A percentile compares a stretch with the other conserved stretches of the same genome.
phyloP scores from a whole-genome alignment of 78 protist genomes.

The Dictyostelium capitatum region DNA sequence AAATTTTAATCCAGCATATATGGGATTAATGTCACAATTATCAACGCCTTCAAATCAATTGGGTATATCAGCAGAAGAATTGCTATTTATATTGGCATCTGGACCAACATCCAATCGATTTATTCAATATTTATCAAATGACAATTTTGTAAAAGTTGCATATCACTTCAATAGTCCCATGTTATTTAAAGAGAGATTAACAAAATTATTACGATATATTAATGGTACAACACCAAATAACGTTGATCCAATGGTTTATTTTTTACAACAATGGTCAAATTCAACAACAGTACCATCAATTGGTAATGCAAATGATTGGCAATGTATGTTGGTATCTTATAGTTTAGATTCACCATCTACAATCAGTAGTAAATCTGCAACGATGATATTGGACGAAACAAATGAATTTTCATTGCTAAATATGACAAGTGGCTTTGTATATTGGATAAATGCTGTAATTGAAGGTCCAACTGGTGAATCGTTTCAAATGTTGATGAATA shows the following conservation, averaged over 20 bases:
- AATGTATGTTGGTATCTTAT: slow-evolving; percentile 15
- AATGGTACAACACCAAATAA: neutral
- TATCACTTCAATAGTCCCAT: neutral
- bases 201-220: neutral
- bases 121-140: neutral
- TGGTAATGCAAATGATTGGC: neutral
- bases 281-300: neutral
- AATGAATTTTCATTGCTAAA: slow-evolving; percentile 11
- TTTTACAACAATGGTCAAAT: slow-evolving; percentile 49
- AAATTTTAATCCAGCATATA: slow-evolving; percentile 57
- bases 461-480: neutral
- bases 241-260: neutral
- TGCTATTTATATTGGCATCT: neutral
- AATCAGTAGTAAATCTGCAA: neutral
- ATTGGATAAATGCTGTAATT: neutral
- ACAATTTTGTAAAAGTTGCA: neutral
- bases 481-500: neutral
- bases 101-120: neutral
- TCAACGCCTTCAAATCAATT: neutral
- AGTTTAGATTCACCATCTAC: neutral
- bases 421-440: neutral
- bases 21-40: slow-evolving; percentile 5
- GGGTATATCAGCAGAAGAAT: slow-evolving; percentile 5
- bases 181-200: neutral
- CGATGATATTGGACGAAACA: neutral